Base-by-base conservation (phyloP, 2,329 filamentous ascomycete species). In the Epichloe typhina region DNA sequence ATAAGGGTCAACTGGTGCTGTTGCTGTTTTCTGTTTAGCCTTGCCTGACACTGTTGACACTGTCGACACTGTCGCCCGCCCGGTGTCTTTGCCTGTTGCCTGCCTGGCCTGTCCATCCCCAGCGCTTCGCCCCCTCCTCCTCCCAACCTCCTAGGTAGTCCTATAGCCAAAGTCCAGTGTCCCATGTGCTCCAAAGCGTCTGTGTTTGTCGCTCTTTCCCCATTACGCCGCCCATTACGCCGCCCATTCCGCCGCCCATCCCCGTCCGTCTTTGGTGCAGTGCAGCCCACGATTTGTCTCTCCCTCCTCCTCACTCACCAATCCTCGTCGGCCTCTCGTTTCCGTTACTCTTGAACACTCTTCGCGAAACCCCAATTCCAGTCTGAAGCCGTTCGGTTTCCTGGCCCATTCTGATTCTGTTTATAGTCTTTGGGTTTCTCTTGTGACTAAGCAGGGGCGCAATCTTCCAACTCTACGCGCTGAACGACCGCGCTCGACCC, bases 141-240 rank as follows among this genome's bases (percentile, higher is more conserved):
- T 7, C 23, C 23, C 15, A 38, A n/a, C 13, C 36, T 11, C 36
- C 12, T 9, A 31, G 31, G 31, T 31, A n/a, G 37, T 38, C 37
- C 37, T 31, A 31, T 13, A 38, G 23, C 40, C 39, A 40, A 40
- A 46, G 13, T 23, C 13, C 9, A 37, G 26, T 45, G 21, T 41
- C 41, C 41, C 23, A 17, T 47, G 31, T 45, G 50, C 40, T 47
- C 44, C 33, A 31, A 11, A 31, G 31, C 56, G 55, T 59, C 53
- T 51, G 53, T 49, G 53, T 53, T 62, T 61, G 62, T 66, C 64
- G 64, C 64, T 65, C 64, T 60, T 67, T 50, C 63, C 64, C 63
- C 61, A 59, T 64, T 37, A 35, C 21, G 21, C 36, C 41, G 21
- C 21, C 21, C 21, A 21, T 64, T 36, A 23, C 42, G 45, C 36